Evolutionary conservation across 306 rosid species (phyloP).

Genomic region (Fragaria nilgerrensis): DNA sequence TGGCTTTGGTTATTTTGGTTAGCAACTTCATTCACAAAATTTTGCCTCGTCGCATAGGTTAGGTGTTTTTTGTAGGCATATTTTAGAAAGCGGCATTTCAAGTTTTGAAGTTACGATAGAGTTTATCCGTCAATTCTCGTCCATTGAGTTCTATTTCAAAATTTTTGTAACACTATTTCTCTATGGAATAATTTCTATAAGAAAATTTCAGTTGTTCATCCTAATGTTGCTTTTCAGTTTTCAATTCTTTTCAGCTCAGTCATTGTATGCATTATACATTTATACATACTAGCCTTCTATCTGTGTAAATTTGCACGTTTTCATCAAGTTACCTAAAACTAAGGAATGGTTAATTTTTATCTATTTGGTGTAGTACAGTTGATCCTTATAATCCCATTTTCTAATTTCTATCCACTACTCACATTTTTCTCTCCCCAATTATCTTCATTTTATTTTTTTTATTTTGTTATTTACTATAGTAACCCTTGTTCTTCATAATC

Average conservation of each 20-base stretch:
- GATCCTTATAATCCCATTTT: too few relatives aligned
- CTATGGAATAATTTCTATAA: neutral
- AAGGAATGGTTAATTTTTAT: too few relatives aligned
- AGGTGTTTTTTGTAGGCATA: constrained; percentile 13
- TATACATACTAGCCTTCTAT: too few relatives aligned
- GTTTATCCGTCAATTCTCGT: neutral
- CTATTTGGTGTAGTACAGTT: too few relatives aligned
- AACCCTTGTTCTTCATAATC: too few relatives aligned
- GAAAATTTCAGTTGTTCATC: neutral
- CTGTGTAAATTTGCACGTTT: too few relatives aligned
- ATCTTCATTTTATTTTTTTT: too few relatives aligned
- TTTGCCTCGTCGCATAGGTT: neutral
- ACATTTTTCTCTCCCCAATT: too few relatives aligned
- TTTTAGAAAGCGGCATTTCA: constrained; percentile 33
- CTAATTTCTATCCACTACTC: too few relatives aligned
- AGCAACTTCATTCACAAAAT: constrained; percentile 20
- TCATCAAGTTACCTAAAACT: too few relatives aligned
- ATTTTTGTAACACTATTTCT: neutral
- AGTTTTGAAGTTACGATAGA: constrained; percentile 13
- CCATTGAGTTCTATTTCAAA: neutral
- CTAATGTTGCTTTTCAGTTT: neutral
- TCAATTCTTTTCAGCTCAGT: neutral
- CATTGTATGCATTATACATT: too few relatives aligned
- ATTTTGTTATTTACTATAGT: too few relatives aligned
- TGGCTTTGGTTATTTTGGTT: constrained; percentile 2